Conservation (phyloP, 2,329 filamentous ascomycete species). For the Parascedosporium putredinis region DNA sequence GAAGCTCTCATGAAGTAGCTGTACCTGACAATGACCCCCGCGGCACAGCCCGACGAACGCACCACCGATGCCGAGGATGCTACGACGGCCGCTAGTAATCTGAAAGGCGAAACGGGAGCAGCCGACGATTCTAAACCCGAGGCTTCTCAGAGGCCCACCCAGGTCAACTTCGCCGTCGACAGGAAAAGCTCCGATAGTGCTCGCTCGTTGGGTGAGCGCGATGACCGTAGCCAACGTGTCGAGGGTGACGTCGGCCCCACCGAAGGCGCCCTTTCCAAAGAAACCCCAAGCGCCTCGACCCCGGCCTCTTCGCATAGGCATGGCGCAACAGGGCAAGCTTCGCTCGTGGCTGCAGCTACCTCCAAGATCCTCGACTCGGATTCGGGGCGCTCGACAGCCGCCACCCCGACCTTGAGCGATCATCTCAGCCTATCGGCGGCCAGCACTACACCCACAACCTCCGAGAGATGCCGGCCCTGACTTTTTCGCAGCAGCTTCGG, state of each 20-base stretch:
- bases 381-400: too few relatives aligned
- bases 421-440: too few relatives aligned
- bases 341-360: not conserved
- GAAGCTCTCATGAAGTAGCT: too few relatives aligned
- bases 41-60: too few relatives aligned
- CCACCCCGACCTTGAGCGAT: too few relatives aligned
- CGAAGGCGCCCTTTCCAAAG: too few relatives aligned
- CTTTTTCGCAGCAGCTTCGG: conserved; percentile 64
- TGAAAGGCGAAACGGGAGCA: not conserved
- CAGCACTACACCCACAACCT: conserved; percentile 61
- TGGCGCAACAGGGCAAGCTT: not conserved
- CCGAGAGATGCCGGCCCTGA: conserved; percentile 54
- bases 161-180: not conserved
- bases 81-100: too few relatives aligned
- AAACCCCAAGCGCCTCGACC: too few relatives aligned
- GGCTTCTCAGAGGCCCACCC: not conserved
- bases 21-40: too few relatives aligned
- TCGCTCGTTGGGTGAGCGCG: not conserved
- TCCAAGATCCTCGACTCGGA: not conserved
- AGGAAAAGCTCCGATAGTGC: not conserved
- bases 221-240: not conserved
- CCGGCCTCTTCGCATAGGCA: too few relatives aligned
- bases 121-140: not conserved
- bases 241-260: not conserved
- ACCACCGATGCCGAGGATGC: too few relatives aligned